Evolutionary conservation across 176 grass and related monocot species (phyloP), one percentile per base, ranked within the genome.

Genomic region (Musa schizocarpa): DNA sequence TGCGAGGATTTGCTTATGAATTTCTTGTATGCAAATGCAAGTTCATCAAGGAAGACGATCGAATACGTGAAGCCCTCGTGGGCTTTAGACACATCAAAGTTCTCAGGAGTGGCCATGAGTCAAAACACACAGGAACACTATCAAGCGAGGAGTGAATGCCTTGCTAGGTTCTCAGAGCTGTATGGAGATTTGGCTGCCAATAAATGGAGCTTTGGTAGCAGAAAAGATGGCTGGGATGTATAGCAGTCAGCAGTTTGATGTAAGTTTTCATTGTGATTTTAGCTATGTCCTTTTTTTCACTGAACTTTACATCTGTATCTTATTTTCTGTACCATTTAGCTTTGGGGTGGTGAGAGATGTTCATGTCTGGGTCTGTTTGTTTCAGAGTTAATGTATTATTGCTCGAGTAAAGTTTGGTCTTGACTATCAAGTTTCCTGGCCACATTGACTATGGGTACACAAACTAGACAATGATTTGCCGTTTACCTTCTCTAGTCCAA

Each of bases 11-110:
- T 93, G 61, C 88, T 93, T 22, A 29, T 98, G 65, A 98, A 98
- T 77, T 98, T 98, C 54, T 85, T 98, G 53, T 93, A 91, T 82
- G 82, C 82, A 4, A 93, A 98, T 85, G 88, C 82, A 75, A 98
- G 84, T 69, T 75, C 63, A 9, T 77, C 13, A 10, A 73, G 9
- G 13, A 91, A 80, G 79, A 79, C 84, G 0, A 84, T 91, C 49
- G 90, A 98, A 78, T 98, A 98, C 84, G 88, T 98, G 48, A 93
- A 91, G 78, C 86, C 90, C 79, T 77, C 87, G 57, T 97, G 93
- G 93, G 90, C 84, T 64, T 88, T 97, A 57, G 93, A 97, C 73
- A 97, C 89, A 80, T 93, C 93, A 19, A 98, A 91, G 29, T 93
- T 98, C 77, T 98, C 94, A 26, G 86, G 86, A 79, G 94, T 83